Percentiles rank a stretch among this genome's conserved stretches.
Conservation (phyloP, 495 filamentous ascomycete genomes). For the Penicillium chermesinum region DNA sequence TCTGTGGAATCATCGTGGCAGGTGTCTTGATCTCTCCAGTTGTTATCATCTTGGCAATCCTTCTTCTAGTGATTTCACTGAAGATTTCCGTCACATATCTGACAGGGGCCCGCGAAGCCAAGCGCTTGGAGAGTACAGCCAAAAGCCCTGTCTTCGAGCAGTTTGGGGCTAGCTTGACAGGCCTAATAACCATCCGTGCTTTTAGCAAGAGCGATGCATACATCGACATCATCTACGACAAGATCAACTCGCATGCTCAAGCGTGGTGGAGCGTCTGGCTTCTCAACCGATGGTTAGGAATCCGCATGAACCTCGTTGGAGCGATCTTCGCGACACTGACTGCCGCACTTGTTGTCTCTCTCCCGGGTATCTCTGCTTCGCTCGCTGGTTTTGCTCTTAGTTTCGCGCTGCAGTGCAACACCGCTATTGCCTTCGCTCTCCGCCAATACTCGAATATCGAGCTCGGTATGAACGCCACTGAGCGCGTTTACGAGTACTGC, state of each 20-base stretch:
- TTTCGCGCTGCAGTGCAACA: slow-evolving; percentile 53
- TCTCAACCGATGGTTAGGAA: slow-evolving; percentile 70
- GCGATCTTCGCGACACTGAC: slow-evolving; percentile 64
- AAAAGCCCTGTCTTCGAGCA: slow-evolving; percentile 76
- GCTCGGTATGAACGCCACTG: slow-evolving; percentile 78
- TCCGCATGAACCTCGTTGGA: slow-evolving; percentile 65
- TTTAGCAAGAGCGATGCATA: slow-evolving; percentile 62
- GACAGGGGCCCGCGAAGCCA: slow-evolving; percentile 65
- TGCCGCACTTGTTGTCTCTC: slow-evolving; percentile 57
- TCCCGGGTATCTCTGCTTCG: slow-evolving; percentile 61
- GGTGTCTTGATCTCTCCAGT: slow-evolving; percentile 29
- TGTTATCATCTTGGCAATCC: slow-evolving; percentile 23
- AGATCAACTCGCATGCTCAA: slow-evolving; percentile 59
- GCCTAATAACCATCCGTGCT: slow-evolving; percentile 70
- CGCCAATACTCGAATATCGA: slow-evolving; percentile 55
- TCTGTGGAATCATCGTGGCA: slow-evolving; percentile 31
- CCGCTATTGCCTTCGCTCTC: slow-evolving; percentile 41
- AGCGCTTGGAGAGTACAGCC: slow-evolving; percentile 66
- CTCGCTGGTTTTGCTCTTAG: slow-evolving; percentile 75
- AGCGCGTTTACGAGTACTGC: slow-evolving; percentile 78
- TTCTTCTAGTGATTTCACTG: slow-evolving; percentile 42
- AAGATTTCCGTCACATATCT: slow-evolving; percentile 58
- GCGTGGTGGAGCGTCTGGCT: slow-evolving; percentile 64
- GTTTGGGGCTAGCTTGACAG: slow-evolving; percentile 64
- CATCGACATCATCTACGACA: slow-evolving; percentile 58